Evolutionary conservation across 371 early-diverging fungal genomes (phyloP), one percentile per base, ranked within the genome.

Genomic region (Lichtheimia ramosa): DNA sequence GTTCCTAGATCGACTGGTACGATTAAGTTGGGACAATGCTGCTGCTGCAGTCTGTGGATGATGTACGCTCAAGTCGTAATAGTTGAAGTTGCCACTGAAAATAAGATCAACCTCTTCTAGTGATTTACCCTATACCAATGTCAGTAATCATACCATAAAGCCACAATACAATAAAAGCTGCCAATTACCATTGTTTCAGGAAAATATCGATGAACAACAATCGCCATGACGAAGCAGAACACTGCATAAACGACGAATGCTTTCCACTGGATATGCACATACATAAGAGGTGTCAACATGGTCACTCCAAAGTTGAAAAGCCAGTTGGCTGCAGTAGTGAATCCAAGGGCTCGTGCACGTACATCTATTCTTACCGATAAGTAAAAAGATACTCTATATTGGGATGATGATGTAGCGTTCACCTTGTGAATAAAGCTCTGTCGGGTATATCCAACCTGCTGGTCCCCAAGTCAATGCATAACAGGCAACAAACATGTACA

Each of bases 401-500:
- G 5, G 0, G 8, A n/a, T 34, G 34, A 34, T 34, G 25, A 5
- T 25, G 25, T 25, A 25, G 50, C 1, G 50, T 43, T 49, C 62
- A 64, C 85, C 81, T 64, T 86, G 83, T 5, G 92, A 89, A 75
- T 86, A 92, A 48, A 93, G 89, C 66, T 97, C 97, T 20, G 94
- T 83, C 25, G 94, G 95, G 74, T 94, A 94, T 54, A 92, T 88
- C 97, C 96, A 97, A 21, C 91, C 93, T 43, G 91, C 81, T 23
- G 96, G 94, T 12, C 95, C 96, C 96, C 95, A 96, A 27, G 93
- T 86, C 64, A 84, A 81, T 34, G 95, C 92, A 68, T 93, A 95
- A 39, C 78, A 77, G 24, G 84, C 86, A 28, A 92, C 87, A 65
- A 88, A 89, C 25, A 89, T 51, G 64, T 90, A 92, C 25, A 89